Base-by-base conservation (phyloP, 2,329 filamentous ascomycete genomes). In the Neocucurbitaria cava region DNA sequence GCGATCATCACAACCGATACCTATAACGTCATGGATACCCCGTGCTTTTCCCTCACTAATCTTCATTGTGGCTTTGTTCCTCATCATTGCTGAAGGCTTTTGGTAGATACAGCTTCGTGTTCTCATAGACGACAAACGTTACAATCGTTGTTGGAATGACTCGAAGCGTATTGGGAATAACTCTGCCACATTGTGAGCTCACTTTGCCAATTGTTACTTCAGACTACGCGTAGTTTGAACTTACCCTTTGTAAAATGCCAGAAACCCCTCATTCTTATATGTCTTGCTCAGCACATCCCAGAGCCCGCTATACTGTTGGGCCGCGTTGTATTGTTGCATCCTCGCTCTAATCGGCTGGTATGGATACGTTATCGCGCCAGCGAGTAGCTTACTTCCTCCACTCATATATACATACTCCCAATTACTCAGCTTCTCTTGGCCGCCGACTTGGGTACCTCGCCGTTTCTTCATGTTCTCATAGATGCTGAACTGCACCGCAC, bases 61-160 rank as follows among this genome's bases (percentile, higher is more conserved):
- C 72, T 49, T 73, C 72, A 11, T 73, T 71, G 45, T 73, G 67
- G 58, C 56, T 69, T 48, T 31, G 48, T 10, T 58, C 50, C 47
- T 73, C 73, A 21, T 74, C 72, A 20, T 76, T 70, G 13, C 64
- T 52, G 36, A 75, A 78, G 26, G 79, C 62, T 42, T 72, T 71
- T 5, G 81, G 80, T 31, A 96, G 73, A 72, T 91, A 88, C 62
- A 85, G 87, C 77, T 89, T 92, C 55, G 89, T 88, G 76, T 98
- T 98, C 80, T 99, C 95, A 77, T 98, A 98, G 21, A 98, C 93
- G 66, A 99, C 77, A 73, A 99, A 98, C 1, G 94, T 98, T 49
- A 97, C 91, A 85, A 95, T 96, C 3, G 95, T 98, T 28, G 92
- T 93, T 3, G 95, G 95, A 75, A 99, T 82, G 24, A 98, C 95